Evolutionary conservation across 352 stramenopile species (phyloP).

Genomic region (Phytophthora ramorum): DNA sequence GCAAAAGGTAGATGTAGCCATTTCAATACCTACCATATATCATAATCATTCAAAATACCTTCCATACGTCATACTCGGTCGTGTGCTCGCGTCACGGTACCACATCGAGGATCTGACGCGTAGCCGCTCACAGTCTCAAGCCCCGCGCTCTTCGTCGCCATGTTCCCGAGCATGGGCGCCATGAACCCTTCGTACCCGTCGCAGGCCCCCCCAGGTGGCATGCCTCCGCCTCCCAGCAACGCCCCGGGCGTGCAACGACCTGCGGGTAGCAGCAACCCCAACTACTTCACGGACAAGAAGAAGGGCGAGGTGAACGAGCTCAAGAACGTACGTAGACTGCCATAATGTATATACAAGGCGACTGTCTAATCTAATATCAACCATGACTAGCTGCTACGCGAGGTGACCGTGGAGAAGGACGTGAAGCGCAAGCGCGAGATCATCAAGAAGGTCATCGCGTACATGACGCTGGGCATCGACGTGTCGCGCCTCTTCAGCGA

Average conservation of each 20-base stretch:
- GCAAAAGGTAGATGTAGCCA: too few species aligned
- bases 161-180: slow-evolving; percentile 40
- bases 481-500: slow-evolving; percentile 99
- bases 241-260: slow-evolving; percentile 24
- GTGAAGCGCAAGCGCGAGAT: slow-evolving; percentile 98
- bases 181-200: slow-evolving; percentile 44
- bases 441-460: slow-evolving; percentile 99
- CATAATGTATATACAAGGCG: neutral
- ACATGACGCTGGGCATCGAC: slow-evolving; percentile 99
- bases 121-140: slow-evolving; percentile 9
- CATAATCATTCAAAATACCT: neutral
- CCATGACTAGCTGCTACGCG: slow-evolving; percentile 90
- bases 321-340: slow-evolving; percentile 82
- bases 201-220: slow-evolving; percentile 27
- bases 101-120: slow-evolving; percentile 34
- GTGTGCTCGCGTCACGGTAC: slow-evolving; percentile 17
- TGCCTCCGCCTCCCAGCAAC: slow-evolving; percentile 28
- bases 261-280: slow-evolving; percentile 56
- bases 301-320: slow-evolving; percentile 96
- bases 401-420: slow-evolving; percentile 97
- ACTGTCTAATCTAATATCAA: slow-evolving; percentile 10
- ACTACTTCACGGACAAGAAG: slow-evolving; percentile 93
- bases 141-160: slow-evolving; percentile 7
- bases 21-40: neutral
- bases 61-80: slow-evolving; percentile 1